These are phyloP conservation scores for Peronospora destructor DNA, from an alignment of 352 stramenopile species.

Conservation along the genomic window DNA sequence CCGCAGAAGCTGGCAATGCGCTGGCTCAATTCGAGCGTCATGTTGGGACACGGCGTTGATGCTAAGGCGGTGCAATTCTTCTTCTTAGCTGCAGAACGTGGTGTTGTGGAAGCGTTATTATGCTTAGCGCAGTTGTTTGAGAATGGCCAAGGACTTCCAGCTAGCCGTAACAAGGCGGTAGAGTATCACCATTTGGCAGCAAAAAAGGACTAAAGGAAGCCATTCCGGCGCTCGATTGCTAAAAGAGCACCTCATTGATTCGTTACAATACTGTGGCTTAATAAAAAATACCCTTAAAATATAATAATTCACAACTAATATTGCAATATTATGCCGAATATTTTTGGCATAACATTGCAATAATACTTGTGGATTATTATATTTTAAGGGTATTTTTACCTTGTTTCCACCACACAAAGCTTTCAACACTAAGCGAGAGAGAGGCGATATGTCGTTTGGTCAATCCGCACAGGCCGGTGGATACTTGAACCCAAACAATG, in stretches of 20 bases:
- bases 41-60: slow-evolving; percentile 59
- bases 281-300: too few species aligned
- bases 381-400: too few species aligned
- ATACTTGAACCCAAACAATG: slow-evolving; percentile 70
- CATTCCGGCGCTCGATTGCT: slow-evolving; percentile 40
- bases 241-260: slow-evolving; percentile 28
- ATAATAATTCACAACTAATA: too few species aligned
- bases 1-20: slow-evolving; percentile 52
- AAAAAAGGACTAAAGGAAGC: slow-evolving; percentile 46
- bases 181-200: slow-evolving; percentile 72
- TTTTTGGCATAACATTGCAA: too few species aligned
- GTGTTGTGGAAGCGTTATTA: slow-evolving; percentile 56
- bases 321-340: too few species aligned
- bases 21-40: slow-evolving; percentile 66
- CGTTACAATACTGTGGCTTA: too few species aligned
- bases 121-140: slow-evolving; percentile 78
- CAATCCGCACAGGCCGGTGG: slow-evolving; percentile 36
- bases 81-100: slow-evolving; percentile 53
- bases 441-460: slow-evolving; percentile 35
- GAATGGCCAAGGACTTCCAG: slow-evolving; percentile 38
- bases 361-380: too few species aligned
- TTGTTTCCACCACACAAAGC: too few species aligned
- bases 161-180: slow-evolving; percentile 52
- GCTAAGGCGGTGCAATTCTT: slow-evolving; percentile 67
- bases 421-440: too few species aligned